phyloP scores from a whole-genome alignment of 176 grass and related monocot species.

The Phoenix dactylifera region DNA sequence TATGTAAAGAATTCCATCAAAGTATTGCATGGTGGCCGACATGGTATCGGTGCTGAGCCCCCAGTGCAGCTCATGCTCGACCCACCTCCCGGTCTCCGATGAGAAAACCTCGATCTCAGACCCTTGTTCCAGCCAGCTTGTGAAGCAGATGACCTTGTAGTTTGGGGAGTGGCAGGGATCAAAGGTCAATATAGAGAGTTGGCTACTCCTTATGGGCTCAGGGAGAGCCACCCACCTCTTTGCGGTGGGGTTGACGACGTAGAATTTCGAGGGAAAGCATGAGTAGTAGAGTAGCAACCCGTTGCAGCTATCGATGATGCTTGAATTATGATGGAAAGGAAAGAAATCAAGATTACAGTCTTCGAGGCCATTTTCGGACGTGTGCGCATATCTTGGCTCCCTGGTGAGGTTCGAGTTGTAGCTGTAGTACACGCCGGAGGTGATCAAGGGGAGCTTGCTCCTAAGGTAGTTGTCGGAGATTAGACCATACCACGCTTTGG shows the following conservation, averaged over 20 bases:
- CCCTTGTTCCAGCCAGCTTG: slow-evolving; percentile 33
- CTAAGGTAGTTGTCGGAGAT: slow-evolving; percentile 69
- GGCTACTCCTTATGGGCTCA: slow-evolving; percentile 22
- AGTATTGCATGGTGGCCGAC: slow-evolving; percentile 76
- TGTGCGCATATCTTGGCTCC: slow-evolving; percentile 39
- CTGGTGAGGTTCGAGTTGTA: slow-evolving; percentile 1
- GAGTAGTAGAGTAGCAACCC: slow-evolving; percentile 71
- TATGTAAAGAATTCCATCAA: slow-evolving; percentile 43
- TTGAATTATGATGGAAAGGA: slow-evolving; percentile 42
- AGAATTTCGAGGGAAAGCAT: slow-evolving; percentile 25
- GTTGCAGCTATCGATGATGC: slow-evolving; percentile 79
- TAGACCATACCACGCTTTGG: slow-evolving; percentile 42
- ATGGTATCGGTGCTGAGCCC: slow-evolving; percentile 60
- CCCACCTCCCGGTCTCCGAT: slow-evolving; percentile 38
- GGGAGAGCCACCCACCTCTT: slow-evolving; percentile 49
- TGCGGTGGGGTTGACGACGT: slow-evolving; percentile 74
- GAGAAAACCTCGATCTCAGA: slow-evolving; percentile 68
- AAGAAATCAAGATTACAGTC: slow-evolving; percentile 61
- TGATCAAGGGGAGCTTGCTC: slow-evolving; percentile 45
- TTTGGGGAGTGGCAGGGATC: slow-evolving; percentile 39
- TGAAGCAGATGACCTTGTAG: slow-evolving; percentile 70
- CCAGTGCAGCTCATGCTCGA: slow-evolving; percentile 39
- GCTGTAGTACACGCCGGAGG: slow-evolving; percentile 56
- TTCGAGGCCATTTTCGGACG: slow-evolving; percentile 11
- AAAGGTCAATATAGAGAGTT: slow-evolving; percentile 65